Base-by-base conservation (phyloP, 768 basidiomycete species). In the Paxillus ammoniavirescens region DNA sequence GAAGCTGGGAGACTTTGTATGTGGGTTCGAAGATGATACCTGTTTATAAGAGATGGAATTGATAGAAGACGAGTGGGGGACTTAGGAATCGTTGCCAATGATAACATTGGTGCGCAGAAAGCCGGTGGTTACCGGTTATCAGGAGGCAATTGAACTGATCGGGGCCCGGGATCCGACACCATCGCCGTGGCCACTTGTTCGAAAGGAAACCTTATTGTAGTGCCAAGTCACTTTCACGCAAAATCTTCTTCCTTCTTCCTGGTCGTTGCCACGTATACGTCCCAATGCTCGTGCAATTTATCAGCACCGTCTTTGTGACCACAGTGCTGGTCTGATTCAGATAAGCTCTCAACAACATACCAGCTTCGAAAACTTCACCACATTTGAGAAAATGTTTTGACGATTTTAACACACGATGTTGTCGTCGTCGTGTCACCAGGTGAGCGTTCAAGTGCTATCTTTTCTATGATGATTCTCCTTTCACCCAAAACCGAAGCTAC, bases 401-500 rank as follows among this genome's bases (percentile, higher is more conserved):
- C 31, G 10, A 5, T 31, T 31, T 31, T n/a, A 38, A 38, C 37
- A 14, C 7, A 14, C 2, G n/a, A 36, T 14, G 3, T 17, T 18
- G 45, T 13, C 1, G 35, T 35, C 13, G 35, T 12, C 5, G 35
- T 35, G 28, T 28, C 15, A 42, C 26, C 8, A 44, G 35, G 50
- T 51, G 42, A 51, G 50, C 30, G 15, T 43, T n/a, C 26, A 17
- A 33, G 13, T 31, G 15, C 18, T 45, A 35, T 48, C 38, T 23
- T 38, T 21, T 30, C 8, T 36, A 47, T 36, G 49, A 56, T 47
- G 38, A 48, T 42, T 23, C n/a, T 38, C 21, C 31, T 31, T 49
- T 49, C 43, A n/a, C 30, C 51, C 42, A 3, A 45, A 52, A 18
- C 51, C 36, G 47, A 57, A 46, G 55, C 47, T 47, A 36, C 31